Base-by-base conservation (phyloP, 2,329 filamentous ascomycete species). In the Trematosphaeria pertusa region DNA sequence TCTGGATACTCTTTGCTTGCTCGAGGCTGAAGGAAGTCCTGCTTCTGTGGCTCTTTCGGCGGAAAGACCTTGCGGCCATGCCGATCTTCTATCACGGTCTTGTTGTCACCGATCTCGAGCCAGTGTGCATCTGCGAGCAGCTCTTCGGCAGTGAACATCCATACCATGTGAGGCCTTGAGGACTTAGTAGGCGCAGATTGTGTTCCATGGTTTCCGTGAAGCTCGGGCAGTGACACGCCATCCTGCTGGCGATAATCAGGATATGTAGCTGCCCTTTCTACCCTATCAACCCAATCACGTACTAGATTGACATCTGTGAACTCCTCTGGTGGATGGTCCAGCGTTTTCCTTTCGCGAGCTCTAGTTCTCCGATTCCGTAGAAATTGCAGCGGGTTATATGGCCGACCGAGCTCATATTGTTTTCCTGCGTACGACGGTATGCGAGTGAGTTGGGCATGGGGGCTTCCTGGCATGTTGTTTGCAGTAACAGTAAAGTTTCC, bases 371-470 rank as follows among this genome's bases (percentile, higher is more conserved):
- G 83, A 65, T 99, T 97, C 15, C 94, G 87, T 44, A 97, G 88
- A 59, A 91, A 91, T 70, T 97, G 94, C 18, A 99, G 74, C 4
- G 93, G 94, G 67, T 99, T 96, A 68, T 97, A 97, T 2, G 79
- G 75, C 41, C 92, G 86, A 4, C 88, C 88, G 6, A 87, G 70
- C n/a, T 47, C 63, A 32, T 70, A 62, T 50, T 69, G 68, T 50
- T 60, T 69, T 55, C 60, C 70, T 20, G 62, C 62, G 58, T 74
- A 39, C 52, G 71, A 69, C 43, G 69, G 50, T 47, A 69, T 42
- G 59, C 76, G 65, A 46, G 60, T 68, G 49, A 74, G 56, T 37
- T 73, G 62, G 52, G 74, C 71, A 47, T 70, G 62, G 1, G 70
- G 59, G 51, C 67, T 71, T 38, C 77, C 72, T 30, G 77, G 70